Evolutionary conservation across 805 yeast genomes (phyloP), one percentile per base, ranked within the genome.

Genomic region (Yarrowia hollandica): DNA sequence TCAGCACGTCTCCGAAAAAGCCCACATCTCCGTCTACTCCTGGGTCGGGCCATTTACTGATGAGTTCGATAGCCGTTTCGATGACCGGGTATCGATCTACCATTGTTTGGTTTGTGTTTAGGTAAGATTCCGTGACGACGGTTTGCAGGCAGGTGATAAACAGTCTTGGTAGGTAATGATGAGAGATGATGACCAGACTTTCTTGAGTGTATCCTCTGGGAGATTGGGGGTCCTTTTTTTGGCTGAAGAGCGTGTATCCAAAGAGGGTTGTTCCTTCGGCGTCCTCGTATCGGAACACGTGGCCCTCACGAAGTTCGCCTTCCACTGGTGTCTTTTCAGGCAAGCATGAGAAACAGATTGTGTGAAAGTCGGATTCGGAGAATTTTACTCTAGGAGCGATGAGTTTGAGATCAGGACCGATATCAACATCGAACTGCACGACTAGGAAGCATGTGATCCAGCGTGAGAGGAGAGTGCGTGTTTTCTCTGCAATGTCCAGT

Each of bases 361-460:
- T 58, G 14, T 62, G 61, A 34, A 67, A 63, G 35, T 67, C 70
- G 11, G 63, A 64, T 37, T 67, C 70, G 22, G 63, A 33, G 39
- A 67, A 66, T 48, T 52, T 58, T 21, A 60, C 38, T n/a, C 64
- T 37, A 1, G 70, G 70, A n/a, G 67, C 63, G 26, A 67, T 65
- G 23, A 67, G 39, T 52, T 67, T 67, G 26, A 67, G 62, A 55
- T 67, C 70, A 1, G 68, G 68, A 5, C 68, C 68, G 8, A 66
- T 62, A 35, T 66, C 64, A 5, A 62, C 63, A 28, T 67, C 69
- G 59, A 66, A 65, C 34, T 66, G 65, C 10, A 66, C 67, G 33
- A 65, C 64, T 19, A 64, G 38, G 22, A 65, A 60, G 56, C 67
- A 65, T 30, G 52, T 25, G 15, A 60, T 50, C 65, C 66, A 65